Percentiles rank a stretch among this genome's conserved stretches.
Evolutionary conservation across 148 eudicot species (phyloP).

Genomic region (Vaccinium myrtillus): DNA sequence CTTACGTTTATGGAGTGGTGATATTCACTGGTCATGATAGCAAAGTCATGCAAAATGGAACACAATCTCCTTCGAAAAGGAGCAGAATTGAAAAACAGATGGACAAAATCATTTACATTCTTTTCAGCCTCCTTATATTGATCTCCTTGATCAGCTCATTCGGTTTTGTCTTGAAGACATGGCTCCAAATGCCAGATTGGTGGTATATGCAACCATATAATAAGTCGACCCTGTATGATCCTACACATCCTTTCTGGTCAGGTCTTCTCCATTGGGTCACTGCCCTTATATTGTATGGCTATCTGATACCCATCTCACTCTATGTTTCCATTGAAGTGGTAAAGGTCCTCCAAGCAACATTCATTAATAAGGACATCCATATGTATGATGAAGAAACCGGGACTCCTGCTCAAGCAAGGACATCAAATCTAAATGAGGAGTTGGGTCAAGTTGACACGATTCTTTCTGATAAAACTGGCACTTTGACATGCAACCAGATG

Average conservation of each 20-base stretch:
- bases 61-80: conserved; percentile 83
- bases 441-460: conserved; percentile 93
- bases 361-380: conserved; percentile 72
- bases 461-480: conserved; percentile 97
- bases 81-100: conserved; percentile 80
- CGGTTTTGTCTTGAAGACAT: conserved; percentile 65
- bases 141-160: conserved; percentile 79
- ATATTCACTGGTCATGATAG: conserved; percentile 89
- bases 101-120: conserved; percentile 86
- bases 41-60: conserved; percentile 96
- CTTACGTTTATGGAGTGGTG: conserved; percentile 78
- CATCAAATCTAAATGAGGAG: conserved; percentile 94
- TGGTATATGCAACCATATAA: conserved; percentile 74
- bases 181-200: conserved; percentile 58
- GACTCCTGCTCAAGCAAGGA: conserved; percentile 88
- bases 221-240: conserved; percentile 42
- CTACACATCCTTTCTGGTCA: conserved; percentile 43
- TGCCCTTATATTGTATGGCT: conserved; percentile 88
- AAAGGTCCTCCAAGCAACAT: conserved; percentile 86
- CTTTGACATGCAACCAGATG: conserved; percentile 96
- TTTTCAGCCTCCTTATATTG: conserved; percentile 72
- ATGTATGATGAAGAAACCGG: conserved; percentile 90
- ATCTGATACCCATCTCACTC: conserved; percentile 87
- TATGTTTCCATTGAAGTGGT: conserved; percentile 96
- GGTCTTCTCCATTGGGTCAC: conserved; percentile 78